Conservation (phyloP, 495 filamentous ascomycete species). For the Hypoxylon crocopeplum region DNA sequence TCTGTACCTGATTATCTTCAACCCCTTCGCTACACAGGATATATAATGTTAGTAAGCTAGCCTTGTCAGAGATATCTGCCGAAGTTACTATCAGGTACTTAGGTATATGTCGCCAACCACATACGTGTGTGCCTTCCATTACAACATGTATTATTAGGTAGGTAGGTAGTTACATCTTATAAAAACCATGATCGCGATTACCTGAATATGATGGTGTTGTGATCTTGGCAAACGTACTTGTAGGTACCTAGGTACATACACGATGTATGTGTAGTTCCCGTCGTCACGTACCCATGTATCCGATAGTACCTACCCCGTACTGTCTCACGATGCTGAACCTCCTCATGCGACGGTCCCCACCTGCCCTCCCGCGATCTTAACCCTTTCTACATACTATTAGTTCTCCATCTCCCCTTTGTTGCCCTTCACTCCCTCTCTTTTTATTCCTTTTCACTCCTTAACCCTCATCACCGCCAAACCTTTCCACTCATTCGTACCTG, state of each 20-base stretch:
- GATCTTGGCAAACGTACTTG: too few species aligned
- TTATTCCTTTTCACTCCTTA: constrained; percentile 15
- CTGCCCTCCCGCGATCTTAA: constrained; percentile 30
- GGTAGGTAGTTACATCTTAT: too few species aligned
- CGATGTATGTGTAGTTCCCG: too few species aligned
- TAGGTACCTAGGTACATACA: neutral
- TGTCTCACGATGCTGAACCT: constrained; percentile 38
- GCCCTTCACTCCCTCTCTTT: constrained; percentile 13
- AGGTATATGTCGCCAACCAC: too few species aligned
- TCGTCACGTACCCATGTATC: constrained; percentile 23
- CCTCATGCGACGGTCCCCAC: constrained; percentile 35
- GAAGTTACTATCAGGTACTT: too few species aligned
- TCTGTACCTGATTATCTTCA: neutral
- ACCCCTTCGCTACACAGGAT: too few species aligned
- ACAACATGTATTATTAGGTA: too few species aligned
- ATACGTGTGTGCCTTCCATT: too few species aligned
- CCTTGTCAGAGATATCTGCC: too few species aligned
- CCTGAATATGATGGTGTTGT: too few species aligned
- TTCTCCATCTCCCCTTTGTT: neutral
- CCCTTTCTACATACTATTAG: constrained; percentile 24
- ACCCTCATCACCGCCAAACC: constrained; percentile 23
- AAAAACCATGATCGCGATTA: too few species aligned
- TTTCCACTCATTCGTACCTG: constrained; percentile 30
- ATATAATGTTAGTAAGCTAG: too few species aligned
- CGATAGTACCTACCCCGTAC: constrained; percentile 29